Conservation (phyloP, 441 rosid species). For the Gossypium gossypioides region DNA sequence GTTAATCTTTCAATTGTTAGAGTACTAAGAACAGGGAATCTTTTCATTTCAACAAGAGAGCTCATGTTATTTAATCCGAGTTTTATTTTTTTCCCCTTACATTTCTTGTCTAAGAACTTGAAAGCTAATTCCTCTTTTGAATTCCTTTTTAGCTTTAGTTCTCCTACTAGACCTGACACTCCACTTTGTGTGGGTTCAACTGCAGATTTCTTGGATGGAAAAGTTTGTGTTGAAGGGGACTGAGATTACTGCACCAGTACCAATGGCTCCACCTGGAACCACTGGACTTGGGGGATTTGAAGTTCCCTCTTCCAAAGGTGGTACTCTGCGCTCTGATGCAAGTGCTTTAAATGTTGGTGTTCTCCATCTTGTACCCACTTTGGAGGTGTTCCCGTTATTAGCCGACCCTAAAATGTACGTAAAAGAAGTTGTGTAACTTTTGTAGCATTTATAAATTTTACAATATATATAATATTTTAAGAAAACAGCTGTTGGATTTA, state of each 20-base stretch:
- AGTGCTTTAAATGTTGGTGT: slow-evolving; percentile 91
- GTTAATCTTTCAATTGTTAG: neutral
- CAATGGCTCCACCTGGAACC: slow-evolving; percentile 84
- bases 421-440: neutral
- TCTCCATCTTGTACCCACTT: slow-evolving; percentile 90
- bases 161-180: slow-evolving; percentile 5
- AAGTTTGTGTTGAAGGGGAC: slow-evolving; percentile 88
- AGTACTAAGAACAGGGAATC: neutral
- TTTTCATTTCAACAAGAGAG: neutral
- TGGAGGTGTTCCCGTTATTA: slow-evolving; percentile 85
- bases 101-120: neutral
- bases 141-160: neutral
- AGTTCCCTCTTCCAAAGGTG: slow-evolving; percentile 90
- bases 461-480: neutral
- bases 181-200: slow-evolving; percentile 8
- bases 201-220: slow-evolving; percentile 98
- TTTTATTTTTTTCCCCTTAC: neutral
- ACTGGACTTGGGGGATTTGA: slow-evolving; percentile 99
- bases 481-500: neutral
- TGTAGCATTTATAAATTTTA: too few relatives aligned
- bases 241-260: slow-evolving; percentile 97
- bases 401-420: slow-evolving; percentile 77
- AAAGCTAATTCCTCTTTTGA: neutral
- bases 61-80: neutral
- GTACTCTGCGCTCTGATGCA: slow-evolving; percentile 85